Evolutionary conservation across 345 rosid genomes (phyloP).

Genomic region (Populus pruinosa): DNA sequence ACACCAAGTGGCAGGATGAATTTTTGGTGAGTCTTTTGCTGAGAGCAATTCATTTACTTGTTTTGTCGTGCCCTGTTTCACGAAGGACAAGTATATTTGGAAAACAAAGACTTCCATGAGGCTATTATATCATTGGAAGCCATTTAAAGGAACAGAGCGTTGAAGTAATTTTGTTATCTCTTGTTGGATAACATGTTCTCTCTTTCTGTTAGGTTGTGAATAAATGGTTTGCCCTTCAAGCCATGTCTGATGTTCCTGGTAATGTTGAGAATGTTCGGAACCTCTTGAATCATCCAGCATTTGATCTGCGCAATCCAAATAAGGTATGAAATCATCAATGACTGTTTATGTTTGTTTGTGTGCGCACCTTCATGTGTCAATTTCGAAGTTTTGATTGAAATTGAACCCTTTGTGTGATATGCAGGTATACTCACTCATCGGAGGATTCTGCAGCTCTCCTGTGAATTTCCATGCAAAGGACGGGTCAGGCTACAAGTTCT

Average conservation of each 20-base stretch:
- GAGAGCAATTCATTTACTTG: not conserved
- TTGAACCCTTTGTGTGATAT: constrained; percentile 2
- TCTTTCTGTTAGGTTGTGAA: constrained; percentile 66
- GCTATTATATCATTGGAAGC: not conserved
- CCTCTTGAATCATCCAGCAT: constrained; percentile 77
- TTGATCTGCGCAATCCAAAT: constrained; percentile 88
- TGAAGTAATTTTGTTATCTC: not conserved
- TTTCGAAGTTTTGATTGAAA: not conserved
- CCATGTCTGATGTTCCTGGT: constrained; percentile 73
- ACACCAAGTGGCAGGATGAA: constrained; percentile 79
- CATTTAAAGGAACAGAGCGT: not conserved
- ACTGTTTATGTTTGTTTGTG: not conserved
- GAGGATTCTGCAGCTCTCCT: constrained; percentile 79
- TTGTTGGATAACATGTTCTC: not conserved
- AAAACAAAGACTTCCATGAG: not conserved
- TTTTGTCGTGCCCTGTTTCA: not conserved
- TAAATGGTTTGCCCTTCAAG: constrained; percentile 97
- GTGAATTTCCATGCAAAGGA: constrained; percentile 96
- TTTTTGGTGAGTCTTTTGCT: constrained; percentile 55
- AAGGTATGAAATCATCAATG: constrained; percentile 43
- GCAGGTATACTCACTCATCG: constrained; percentile 79
- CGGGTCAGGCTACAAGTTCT: constrained; percentile 90
- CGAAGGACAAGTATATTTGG: not conserved
- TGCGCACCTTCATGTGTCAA: not conserved
- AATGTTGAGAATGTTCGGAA: constrained; percentile 77